Evolutionary conservation across 2,329 filamentous ascomycete genomes (phyloP).

Genomic region (Knufia fluminis): DNA sequence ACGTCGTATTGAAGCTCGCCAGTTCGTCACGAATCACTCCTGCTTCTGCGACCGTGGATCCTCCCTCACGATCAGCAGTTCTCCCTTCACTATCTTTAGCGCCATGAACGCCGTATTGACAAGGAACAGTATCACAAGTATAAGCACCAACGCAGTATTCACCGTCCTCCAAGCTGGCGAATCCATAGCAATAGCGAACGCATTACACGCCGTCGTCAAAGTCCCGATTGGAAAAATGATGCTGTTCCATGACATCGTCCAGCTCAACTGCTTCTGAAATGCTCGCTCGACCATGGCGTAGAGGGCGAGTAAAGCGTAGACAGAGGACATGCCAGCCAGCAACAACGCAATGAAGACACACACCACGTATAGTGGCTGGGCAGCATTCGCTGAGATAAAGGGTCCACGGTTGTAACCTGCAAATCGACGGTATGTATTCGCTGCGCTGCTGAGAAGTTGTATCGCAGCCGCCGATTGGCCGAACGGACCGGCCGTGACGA

Average conservation of each 20-base stretch:
- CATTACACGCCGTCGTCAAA: conserved; percentile 19
- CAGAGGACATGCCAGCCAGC: conserved; percentile 33
- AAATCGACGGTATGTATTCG: conserved; percentile 26
- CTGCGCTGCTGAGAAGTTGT: conserved; percentile 29
- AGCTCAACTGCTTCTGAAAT: conserved; percentile 10
- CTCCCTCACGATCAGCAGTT: conserved; percentile 22
- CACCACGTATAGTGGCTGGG: conserved; percentile 24
- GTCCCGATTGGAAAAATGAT: conserved; percentile 19
- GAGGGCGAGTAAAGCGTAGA: conserved; percentile 37
- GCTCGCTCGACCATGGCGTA: conserved; percentile 12
- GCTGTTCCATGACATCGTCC: conserved; percentile 15
- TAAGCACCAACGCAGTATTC: conserved; percentile 29
- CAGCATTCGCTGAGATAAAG: conserved; percentile 29
- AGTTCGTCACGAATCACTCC: no score
- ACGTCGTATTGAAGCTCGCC: no score
- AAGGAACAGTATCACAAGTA: conserved; percentile 30
- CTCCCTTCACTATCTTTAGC: conserved; percentile 26
- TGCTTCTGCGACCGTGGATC: conserved; percentile 9
- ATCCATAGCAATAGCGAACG: conserved; percentile 31
- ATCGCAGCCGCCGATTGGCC: conserved; percentile 28
- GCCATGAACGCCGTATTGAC: conserved; percentile 26
- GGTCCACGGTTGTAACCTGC: conserved; percentile 26
- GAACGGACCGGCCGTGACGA: conserved; percentile 35
- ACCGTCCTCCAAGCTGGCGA: conserved; percentile 32
- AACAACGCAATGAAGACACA: conserved; percentile 33